A percentile compares a stretch with the other conserved stretches of the same genome.
phyloP scores from a whole-genome alignment of 2,329 filamentous ascomycete species.

The Penicillium sp. region DNA sequence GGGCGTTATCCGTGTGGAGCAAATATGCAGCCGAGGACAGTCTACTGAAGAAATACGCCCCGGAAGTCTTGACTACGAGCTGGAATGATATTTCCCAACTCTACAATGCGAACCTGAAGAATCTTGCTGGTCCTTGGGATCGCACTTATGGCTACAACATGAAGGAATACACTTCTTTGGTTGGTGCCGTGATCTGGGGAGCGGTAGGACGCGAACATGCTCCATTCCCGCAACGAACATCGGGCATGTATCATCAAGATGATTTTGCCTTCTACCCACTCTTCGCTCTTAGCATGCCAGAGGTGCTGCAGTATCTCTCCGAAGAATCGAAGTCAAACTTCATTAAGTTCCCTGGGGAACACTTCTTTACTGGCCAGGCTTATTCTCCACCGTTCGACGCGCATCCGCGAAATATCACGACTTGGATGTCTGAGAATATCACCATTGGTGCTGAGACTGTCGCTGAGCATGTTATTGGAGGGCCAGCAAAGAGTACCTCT shows the following conservation, averaged over 20 bases:
- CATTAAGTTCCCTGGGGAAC: conserved; percentile 53
- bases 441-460: conserved; percentile 63
- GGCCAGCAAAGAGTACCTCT: conserved; percentile 51
- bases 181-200: conserved; percentile 61
- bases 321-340: conserved; percentile 52
- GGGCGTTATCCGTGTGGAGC: conserved; percentile 58
- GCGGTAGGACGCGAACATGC: conserved; percentile 33
- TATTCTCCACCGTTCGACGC: conserved; percentile 61
- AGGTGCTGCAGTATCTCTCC: conserved; percentile 38
- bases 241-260: conserved; percentile 58
- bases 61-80: conserved; percentile 53
- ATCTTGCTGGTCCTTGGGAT: conserved; percentile 66
- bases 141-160: conserved; percentile 64
- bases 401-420: conserved; percentile 58
- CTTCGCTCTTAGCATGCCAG: conserved; percentile 46
- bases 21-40: conserved; percentile 59
- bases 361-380: conserved; percentile 53
- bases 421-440: conserved; percentile 57
- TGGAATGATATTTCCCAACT: conserved; percentile 55
- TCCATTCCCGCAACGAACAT: conserved; percentile 37
- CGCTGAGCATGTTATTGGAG: conserved; percentile 57
- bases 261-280: conserved; percentile 61
- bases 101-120: conserved; percentile 60
- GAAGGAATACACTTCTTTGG: conserved; percentile 60
- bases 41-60: conserved; percentile 54